Evolutionary conservation across 768 basidiomycete genomes (phyloP).

Genomic region (Coprinellus micaceus): DNA sequence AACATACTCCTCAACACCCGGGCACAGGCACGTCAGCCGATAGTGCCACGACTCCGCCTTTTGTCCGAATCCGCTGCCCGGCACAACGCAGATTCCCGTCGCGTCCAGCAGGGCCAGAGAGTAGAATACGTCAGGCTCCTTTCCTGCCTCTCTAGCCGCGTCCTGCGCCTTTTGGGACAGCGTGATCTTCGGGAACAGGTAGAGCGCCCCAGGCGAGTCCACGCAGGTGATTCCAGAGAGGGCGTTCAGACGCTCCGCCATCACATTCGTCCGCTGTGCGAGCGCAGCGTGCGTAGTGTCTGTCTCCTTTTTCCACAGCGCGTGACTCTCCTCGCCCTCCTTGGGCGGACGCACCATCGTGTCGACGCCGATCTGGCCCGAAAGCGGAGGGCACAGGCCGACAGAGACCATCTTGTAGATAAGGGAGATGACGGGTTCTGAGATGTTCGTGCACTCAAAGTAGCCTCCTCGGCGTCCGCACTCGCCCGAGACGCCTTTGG

Average conservation of each 20-base stretch:
- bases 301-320: constrained; percentile 81
- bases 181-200: constrained; percentile 83
- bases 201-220: constrained; percentile 86
- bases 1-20: constrained; percentile 91
- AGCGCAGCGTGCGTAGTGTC: constrained; percentile 73
- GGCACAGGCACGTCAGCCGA: constrained; percentile 89
- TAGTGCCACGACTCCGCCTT: constrained; percentile 88
- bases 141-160: constrained; percentile 67
- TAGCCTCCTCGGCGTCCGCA: constrained; percentile 97
- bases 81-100: constrained; percentile 92
- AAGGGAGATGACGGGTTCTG: constrained; percentile 71
- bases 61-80: constrained; percentile 94
- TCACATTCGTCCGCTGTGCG: constrained; percentile 61
- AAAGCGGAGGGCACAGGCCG: constrained; percentile 81
- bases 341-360: constrained; percentile 89
- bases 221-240: constrained; percentile 90
- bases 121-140: constrained; percentile 88
- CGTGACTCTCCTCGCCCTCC: constrained; percentile 69
- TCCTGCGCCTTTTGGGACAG: constrained; percentile 70
- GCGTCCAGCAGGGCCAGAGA: constrained; percentile 77
- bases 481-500: constrained; percentile 94
- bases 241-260: constrained; percentile 76
- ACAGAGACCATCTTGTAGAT: constrained; percentile 97
- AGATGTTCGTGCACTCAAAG: constrained; percentile 87
- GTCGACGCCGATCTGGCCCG: constrained; percentile 93